These are phyloP conservation scores for Tetrahymena thermophila DNA, from an alignment of 73 alveolate species.

Conservation along the genomic window DNA sequence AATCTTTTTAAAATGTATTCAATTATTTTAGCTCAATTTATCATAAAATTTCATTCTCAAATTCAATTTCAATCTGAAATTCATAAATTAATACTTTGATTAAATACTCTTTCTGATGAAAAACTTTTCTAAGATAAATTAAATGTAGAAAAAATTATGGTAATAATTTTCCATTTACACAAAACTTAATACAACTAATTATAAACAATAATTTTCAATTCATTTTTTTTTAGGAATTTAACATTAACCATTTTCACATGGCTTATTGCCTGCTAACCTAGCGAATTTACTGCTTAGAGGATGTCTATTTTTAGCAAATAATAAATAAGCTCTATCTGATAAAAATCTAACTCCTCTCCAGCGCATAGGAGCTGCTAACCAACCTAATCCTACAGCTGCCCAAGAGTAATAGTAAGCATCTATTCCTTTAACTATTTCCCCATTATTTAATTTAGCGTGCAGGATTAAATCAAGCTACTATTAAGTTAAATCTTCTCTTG, in stretches of 20 bases:
- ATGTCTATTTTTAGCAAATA: background rate
- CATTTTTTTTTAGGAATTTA: background rate
- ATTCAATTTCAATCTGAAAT: background rate
- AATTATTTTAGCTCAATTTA: background rate
- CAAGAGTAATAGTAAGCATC: background rate
- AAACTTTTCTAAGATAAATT: no score
- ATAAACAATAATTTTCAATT: background rate
- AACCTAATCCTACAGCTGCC: background rate
- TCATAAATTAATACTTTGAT: no score
- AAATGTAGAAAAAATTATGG: background rate
- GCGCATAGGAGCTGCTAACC: conserved; percentile 1
- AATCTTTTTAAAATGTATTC: no score
- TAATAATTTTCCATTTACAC: no score
- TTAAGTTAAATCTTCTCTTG: background rate
- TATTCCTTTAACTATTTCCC: background rate
- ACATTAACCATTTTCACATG: background rate
- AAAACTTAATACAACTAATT: no score
- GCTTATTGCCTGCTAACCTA: background rate
- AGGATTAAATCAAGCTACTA: background rate
- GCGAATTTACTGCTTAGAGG: background rate
- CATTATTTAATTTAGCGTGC: background rate
- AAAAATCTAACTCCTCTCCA: background rate
- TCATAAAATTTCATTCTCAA: background rate
- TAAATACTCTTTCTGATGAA: no score
- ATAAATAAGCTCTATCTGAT: background rate